Base-by-base conservation (phyloP, 345 rosid genomes). In the Heritiera fomes region DNA sequence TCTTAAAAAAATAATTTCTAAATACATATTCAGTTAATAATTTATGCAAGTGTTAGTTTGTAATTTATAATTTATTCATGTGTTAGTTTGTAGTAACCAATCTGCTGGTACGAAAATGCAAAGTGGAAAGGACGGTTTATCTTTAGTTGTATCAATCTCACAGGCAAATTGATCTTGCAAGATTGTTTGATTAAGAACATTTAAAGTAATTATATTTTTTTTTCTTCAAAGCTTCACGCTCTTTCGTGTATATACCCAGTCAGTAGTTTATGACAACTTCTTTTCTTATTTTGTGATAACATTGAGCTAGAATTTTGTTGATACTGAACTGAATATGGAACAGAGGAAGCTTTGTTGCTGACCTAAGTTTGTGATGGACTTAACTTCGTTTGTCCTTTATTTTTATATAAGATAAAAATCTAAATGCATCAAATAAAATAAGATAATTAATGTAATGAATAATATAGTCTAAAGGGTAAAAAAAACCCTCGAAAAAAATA, bases 241-340 rank as follows among this genome's bases (percentile, higher is more conserved):
- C 10, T 55, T 60, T 38, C 64, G n/a, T 73, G 34, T 30, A 52
- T 67, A 40, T 52, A 71, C 75, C 45, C 28, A 38, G 11, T 40
- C 32, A 55, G n/a, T 34, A 55, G 32, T n/a, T 38, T 38, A 72
- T 55, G 47, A 73, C 11, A 56, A 17, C 62, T 55, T 55, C 50
- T 18, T 55, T 56, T 73, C 50, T 73, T 11, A 56, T 55, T 60
- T n/a, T 11, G n/a, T 73, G 76, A 73, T n/a, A 73, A 73, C 10
- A n/a, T 8, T n/a, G 28, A 55, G 64, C 50, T 53, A n/a, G 18
- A 73, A 38, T 56, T 55, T 34, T 18, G 76, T 38, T 72, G 63
- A 5, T 72, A 34, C 62, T n/a, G 2, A 9, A 55, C 63, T 72
- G 58, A 71, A 18, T 72, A 18, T 73, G 49, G 64, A 73, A n/a